phyloP scores from a whole-genome alignment of 768 basidiomycete species.

The Tylopilus vinaceipallidus region DNA sequence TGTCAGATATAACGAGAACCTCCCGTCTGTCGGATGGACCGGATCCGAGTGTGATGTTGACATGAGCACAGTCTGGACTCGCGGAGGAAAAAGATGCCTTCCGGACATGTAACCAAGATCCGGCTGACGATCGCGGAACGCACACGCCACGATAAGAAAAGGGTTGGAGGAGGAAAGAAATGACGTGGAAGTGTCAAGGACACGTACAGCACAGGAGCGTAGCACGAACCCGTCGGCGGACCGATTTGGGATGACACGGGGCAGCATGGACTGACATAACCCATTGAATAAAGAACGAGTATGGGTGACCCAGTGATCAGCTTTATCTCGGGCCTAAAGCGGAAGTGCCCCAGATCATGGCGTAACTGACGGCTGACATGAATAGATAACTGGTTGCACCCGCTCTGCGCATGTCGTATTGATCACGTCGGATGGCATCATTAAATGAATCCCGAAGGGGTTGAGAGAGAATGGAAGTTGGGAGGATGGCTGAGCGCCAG shows the following conservation, averaged over 20 bases:
- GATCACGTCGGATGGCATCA: conserved; percentile 24
- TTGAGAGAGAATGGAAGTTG: conserved; percentile 26
- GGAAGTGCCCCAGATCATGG: conserved; percentile 14
- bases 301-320: conserved; percentile 7
- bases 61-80: conserved; percentile 9
- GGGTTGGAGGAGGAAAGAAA: background rate
- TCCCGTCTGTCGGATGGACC: conserved; percentile 7
- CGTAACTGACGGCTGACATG: conserved; percentile 12
- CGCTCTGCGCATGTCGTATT: conserved; percentile 11
- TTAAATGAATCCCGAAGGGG: conserved; percentile 16
- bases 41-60: conserved; percentile 19
- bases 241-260: conserved; percentile 1
- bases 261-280: conserved; percentile 12
- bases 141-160: conserved; percentile 13
- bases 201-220: background rate
- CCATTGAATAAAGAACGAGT: too few relatives aligned
- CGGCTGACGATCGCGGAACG: conserved; percentile 9
- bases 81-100: conserved; percentile 1
- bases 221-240: background rate
- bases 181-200: conserved; percentile 24
- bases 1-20: conserved; percentile 8
- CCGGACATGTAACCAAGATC: conserved; percentile 12
- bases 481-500: conserved; percentile 6
- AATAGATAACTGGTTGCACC: conserved; percentile 14
- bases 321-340: conserved; percentile 12